Base-by-base conservation (phyloP, 2,329 filamentous ascomycete species). In the Aspergillus cejpii region DNA sequence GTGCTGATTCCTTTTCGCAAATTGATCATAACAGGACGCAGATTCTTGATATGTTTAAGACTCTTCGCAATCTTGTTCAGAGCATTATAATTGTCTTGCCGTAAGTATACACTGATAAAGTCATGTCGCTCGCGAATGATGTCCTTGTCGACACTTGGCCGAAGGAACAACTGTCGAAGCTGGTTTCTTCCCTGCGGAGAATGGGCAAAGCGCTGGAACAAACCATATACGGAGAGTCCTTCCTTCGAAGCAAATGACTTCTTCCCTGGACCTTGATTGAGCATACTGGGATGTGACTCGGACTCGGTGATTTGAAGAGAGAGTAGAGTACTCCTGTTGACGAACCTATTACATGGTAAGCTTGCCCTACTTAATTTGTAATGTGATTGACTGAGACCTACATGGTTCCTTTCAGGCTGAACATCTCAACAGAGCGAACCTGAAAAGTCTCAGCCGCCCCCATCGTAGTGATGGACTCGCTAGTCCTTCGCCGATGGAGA, bases 241-340 rank as follows among this genome's bases (percentile, higher is more conserved):
- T 94, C 89, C 63, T 91, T 95, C 1, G 78, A 77, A 15, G 78
- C 82, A 1, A 77, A 80, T 20, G 72, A 75, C 23, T 74, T 73
- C 51, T 73, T 78, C 5, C 75, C 77, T 2, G 81, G 79, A 0
- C 85, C 85, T 67, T 85, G 83, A 55, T 83, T 85, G 50, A 91
- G 85, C 38, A 79, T 82, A 58, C 88, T 89, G 3, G 87, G 90
- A 63, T 94, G 88, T 8, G 79, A 79, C 62, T 96, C 90, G 1
- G 84, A 81, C 44, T 85, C 83, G 20, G 95, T 74, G 21, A 98
- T 87, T 57, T 96, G 91, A 6, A 98, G 75, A 1, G 89, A 89
- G 11, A 80, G 68, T 33, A 97, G 70, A 0, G 90, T 86, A 59
- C 96, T 88, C 2, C 78, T 71, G 54, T 87, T 92, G 53, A 96